phyloP scores from a whole-genome alignment of 148 eudicot genomes.

The Suaeda aralocaspica region DNA sequence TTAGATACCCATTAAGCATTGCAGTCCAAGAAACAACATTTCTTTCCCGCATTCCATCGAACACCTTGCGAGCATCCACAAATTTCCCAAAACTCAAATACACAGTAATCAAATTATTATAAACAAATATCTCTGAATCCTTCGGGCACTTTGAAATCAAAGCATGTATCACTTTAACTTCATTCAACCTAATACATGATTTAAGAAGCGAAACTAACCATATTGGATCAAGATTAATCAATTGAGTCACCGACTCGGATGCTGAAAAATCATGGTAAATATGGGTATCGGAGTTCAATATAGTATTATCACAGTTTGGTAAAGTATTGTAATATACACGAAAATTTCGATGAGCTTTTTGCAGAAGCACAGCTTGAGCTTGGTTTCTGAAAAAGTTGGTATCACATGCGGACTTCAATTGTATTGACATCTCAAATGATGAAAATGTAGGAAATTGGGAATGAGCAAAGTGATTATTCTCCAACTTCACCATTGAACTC shows the following conservation, averaged over 20 bases:
- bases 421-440: constrained; percentile 1
- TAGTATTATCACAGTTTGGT: background rate
- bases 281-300: constrained; percentile 13
- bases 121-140: constrained; percentile 27
- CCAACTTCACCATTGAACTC: too few relatives aligned
- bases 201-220: constrained; percentile 37
- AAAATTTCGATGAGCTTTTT: background rate
- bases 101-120: constrained; percentile 55
- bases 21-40: constrained; percentile 87
- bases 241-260: background rate
- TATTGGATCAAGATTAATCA: constrained; percentile 19
- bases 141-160: constrained; percentile 36
- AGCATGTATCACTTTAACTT: constrained; percentile 43
- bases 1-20: constrained; percentile 69
- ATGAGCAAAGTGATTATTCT: background rate
- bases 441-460: constrained; percentile 11
- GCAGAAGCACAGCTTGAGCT: background rate
- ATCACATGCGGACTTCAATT: constrained; percentile 8
- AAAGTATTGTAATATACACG: constrained; percentile 11
- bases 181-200: constrained; percentile 34
- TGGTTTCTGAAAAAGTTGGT: constrained; percentile 9
- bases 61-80: constrained; percentile 58
- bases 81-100: constrained; percentile 44
- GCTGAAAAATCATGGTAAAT: background rate
- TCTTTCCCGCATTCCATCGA: constrained; percentile 54